Evolutionary conservation across 192 early-diverging fungal species (phyloP), one percentile per base, ranked within the genome.

Genomic region (Coemansia sp.): DNA sequence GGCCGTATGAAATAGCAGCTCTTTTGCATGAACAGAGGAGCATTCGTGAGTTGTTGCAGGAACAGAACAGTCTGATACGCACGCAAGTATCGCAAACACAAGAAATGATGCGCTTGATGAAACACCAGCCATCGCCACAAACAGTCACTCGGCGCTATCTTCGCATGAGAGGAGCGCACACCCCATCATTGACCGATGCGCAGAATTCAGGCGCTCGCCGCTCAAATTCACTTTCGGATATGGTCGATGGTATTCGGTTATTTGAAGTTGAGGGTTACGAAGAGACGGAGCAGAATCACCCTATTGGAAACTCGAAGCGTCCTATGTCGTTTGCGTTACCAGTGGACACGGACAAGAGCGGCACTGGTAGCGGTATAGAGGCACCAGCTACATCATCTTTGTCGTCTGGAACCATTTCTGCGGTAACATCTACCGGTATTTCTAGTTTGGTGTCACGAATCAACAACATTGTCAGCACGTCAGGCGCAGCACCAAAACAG

Each of bases 181-280:
- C 73, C 3, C 79, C 73, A 7, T 57, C 63, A 0, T 42, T 76
- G 56, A 39, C 48, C 12, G 66, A 61, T 45, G 32, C 43, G 15
- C 63, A 61, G 47, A 62, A 41, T 19, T 11, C 58, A 36, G 40
- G 46, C 65, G 6, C 71, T 65, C 79, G 71, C 52, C 66, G 79
- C 49, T 70, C 79, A 32, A 82, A 73, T 52, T 82, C 79, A 5
- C 71, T 82, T 10, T 76, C 79, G 9, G 79, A 82, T 51, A 76
- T 82, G 51, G 74, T 82, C 46, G 65, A 73, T 13, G 79, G 73
- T 4, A 82, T 82, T 21, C 62, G 71, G 15, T 76, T 68, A 19
- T 82, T 82, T 65, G 79, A 82, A 42, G 71, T 82, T 13, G 79
- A 82, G 37, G 79, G 79, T 2, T 82, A 82, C 54, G 79, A 82